A percentile compares a stretch with the other conserved stretches of the same genome.
Evolutionary conservation across 2,329 filamentous ascomycete species (phyloP).

Genomic region (Arthrobotrys conoides): DNA sequence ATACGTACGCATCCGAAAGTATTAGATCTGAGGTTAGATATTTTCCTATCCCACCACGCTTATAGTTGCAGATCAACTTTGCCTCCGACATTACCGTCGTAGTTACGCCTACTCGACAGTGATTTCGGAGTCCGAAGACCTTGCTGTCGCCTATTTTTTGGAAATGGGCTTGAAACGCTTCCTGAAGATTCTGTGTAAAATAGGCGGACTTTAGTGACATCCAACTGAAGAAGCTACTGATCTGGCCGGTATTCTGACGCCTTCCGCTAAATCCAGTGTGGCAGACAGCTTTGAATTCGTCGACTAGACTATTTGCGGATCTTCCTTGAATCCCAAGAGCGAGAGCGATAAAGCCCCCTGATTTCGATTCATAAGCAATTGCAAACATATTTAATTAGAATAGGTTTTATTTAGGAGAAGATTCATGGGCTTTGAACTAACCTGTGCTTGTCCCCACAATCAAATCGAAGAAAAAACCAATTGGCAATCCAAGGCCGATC

Average conservation of each 20-base stretch:
- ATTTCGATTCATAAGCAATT: no score
- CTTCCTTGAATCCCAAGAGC: background rate
- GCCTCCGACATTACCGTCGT: constrained; percentile 1
- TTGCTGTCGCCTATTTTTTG: background rate
- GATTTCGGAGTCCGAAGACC: constrained; percentile 26
- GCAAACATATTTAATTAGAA: no score
- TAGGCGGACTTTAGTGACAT: background rate
- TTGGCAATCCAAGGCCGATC: constrained; percentile 30
- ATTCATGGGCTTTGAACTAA: no score
- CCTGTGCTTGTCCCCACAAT: constrained; percentile 32
- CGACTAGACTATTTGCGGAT: background rate
- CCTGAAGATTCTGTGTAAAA: background rate
- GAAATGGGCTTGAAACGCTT: background rate
- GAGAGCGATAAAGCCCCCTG: constrained; percentile 30
- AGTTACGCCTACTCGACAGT: constrained; percentile 28
- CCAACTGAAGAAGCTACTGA: background rate
- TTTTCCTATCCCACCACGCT: constrained; percentile 15
- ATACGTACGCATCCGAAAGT: constrained; percentile 9
- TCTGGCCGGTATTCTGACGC: background rate
- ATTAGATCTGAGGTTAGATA: constrained; percentile 15
- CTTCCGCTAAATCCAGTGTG: background rate
- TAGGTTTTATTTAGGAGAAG: no score
- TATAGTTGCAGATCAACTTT: constrained; percentile 24
- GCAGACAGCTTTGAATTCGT: background rate
- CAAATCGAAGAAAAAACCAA: constrained; percentile 34